Evolutionary conservation across 345 rosid species (phyloP).

Genomic region (Sonneratia caseolaris): DNA sequence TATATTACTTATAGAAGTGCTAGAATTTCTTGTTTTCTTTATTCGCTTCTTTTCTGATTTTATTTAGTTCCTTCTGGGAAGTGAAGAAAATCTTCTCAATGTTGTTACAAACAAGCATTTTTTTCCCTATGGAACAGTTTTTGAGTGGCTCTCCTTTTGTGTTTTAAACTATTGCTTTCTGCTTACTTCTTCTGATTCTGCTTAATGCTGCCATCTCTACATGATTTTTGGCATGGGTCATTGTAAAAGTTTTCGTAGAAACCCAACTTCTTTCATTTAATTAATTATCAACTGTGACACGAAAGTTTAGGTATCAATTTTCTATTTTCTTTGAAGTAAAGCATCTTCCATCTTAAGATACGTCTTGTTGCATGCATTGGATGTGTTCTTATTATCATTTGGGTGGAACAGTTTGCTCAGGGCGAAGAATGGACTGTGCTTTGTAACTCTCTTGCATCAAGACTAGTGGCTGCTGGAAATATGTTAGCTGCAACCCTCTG

Average conservation of each 20-base stretch:
- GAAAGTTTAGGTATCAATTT: not conserved
- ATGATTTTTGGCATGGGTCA: not conserved
- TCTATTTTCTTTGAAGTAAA: not conserved
- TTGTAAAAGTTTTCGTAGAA: not conserved
- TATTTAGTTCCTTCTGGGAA: not conserved
- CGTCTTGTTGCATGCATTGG: not conserved
- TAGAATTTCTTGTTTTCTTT: not conserved
- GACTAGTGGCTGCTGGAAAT: conserved; percentile 64
- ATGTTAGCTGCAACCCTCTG: conserved; percentile 90
- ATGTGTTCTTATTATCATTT: conserved; percentile 9
- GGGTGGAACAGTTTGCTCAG: conserved; percentile 63
- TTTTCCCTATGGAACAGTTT: not conserved
- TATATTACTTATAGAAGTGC: not conserved
- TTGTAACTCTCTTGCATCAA: conserved; percentile 78
- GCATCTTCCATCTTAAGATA: not conserved
- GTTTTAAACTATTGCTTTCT: not conserved
- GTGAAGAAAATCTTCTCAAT: not conserved
- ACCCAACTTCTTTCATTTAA: not conserved
- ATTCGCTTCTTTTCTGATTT: not conserved
- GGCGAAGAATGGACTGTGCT: conserved; percentile 79
- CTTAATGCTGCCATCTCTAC: not conserved
- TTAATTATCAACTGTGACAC: not conserved
- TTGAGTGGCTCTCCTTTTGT: not conserved
- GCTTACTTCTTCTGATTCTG: not conserved
- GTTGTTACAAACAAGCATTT: no score